Evolutionary conservation across 179 eudicot species (phyloP).

Genomic region (Patellifolia procumbens): DNA sequence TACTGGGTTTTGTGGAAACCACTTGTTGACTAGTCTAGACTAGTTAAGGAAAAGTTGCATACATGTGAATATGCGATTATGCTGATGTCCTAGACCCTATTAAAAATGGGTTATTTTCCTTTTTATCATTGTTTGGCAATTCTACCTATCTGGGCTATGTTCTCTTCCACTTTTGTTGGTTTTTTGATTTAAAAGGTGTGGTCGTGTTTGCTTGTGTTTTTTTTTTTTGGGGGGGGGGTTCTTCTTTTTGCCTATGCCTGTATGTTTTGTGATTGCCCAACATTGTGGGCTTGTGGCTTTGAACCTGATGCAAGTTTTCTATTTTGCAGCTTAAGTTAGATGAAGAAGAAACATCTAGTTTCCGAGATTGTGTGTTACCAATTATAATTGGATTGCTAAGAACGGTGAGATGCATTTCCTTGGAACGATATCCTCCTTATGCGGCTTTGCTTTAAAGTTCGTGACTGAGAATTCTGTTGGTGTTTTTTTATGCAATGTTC

Average conservation of each 20-base stretch:
- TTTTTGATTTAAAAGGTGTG: not conserved
- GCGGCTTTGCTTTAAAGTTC: not conserved
- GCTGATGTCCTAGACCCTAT: not conserved
- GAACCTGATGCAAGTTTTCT: conserved; percentile 11
- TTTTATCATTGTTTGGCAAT: not conserved
- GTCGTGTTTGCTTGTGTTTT: too few relatives aligned
- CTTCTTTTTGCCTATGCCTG: not conserved
- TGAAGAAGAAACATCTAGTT: conserved; percentile 67
- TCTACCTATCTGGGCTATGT: not conserved
- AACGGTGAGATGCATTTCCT: conserved; percentile 60
- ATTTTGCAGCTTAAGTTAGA: conserved; percentile 61
- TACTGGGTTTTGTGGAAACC: conserved; percentile 6
- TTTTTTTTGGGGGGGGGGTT: too few relatives aligned
- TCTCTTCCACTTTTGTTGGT: not conserved
- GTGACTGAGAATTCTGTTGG: not conserved
- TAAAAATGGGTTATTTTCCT: not conserved
- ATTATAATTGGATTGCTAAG: conserved; percentile 86
- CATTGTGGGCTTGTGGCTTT: not conserved
- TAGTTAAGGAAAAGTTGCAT: not conserved
- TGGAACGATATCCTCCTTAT: not conserved
- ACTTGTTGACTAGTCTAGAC: not conserved
- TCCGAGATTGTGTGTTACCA: conserved; percentile 87
- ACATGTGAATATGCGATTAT: not conserved
- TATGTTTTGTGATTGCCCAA: not conserved
- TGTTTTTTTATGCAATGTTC: not conserved